Percentiles rank a stretch among this genome's conserved stretches.
These are phyloP conservation scores for Rhizopus microsporus DNA, from an alignment of 371 early-diverging fungal species.

Conservation along the genomic window DNA sequence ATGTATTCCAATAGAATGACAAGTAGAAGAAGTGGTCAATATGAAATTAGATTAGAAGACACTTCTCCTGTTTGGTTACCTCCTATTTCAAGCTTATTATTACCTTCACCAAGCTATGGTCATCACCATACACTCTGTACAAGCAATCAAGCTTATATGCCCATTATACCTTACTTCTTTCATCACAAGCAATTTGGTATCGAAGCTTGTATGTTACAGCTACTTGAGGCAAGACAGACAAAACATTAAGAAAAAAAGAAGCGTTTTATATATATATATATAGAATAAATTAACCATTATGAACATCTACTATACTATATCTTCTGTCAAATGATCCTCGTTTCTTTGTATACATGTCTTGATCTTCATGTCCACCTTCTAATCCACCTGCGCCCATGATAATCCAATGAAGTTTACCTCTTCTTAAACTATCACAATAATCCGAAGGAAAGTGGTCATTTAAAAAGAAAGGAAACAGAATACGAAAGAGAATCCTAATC, in stretches of 20 bases:
- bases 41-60: too few species aligned
- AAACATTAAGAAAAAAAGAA: slow-evolving; percentile 1
- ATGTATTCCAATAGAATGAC: too few species aligned
- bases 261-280: background rate
- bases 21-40: too few species aligned
- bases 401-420: slow-evolving; percentile 45
- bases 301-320: slow-evolving; percentile 25
- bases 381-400: slow-evolving; percentile 43
- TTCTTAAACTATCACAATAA: slow-evolving; percentile 54
- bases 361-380: slow-evolving; percentile 25
- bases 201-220: slow-evolving; percentile 26
- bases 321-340: slow-evolving; percentile 6
- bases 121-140: too few species aligned
- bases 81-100: slow-evolving; percentile 11
- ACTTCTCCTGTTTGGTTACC: slow-evolving; percentile 6
- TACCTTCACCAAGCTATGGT: background rate
- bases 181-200: slow-evolving; percentile 28
- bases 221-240: background rate
- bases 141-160: slow-evolving; percentile 4
- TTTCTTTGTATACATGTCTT: slow-evolving; percentile 3
- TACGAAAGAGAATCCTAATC: slow-evolving; percentile 53
- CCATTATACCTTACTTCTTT: slow-evolving; percentile 24
- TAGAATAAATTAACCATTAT: background rate
- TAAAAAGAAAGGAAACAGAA: slow-evolving; percentile 57
- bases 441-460: slow-evolving; percentile 65